Evolutionary conservation across 805 yeast species (phyloP).

Genomic region (Phaffomyces antillensis): DNA sequence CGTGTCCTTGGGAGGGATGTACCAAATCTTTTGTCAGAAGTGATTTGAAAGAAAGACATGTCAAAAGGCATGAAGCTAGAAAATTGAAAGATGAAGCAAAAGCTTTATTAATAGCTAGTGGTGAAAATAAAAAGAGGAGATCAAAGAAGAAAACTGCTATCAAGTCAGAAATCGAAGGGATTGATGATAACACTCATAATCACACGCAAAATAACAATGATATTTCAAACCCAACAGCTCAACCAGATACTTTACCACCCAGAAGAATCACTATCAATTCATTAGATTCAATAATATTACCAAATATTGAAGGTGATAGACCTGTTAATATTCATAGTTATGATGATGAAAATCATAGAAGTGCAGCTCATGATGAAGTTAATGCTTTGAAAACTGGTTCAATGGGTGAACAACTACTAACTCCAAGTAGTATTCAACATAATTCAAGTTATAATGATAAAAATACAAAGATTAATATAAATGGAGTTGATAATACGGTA

Average conservation of each 20-base stretch:
- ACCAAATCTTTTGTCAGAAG: conserved; percentile 55
- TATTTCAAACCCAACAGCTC: too few relatives aligned
- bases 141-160: conserved; percentile 5
- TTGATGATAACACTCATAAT: too few relatives aligned
- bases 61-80: conserved; percentile 34
- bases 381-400: conserved; percentile 16
- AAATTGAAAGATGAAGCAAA: conserved; percentile 23
- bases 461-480: not conserved
- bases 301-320: conserved; percentile 18
- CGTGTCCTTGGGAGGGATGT: conserved; percentile 44
- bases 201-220: too few relatives aligned
- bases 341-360: conserved; percentile 16
- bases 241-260: not conserved
- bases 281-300: conserved; percentile 22
- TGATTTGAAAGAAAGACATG: conserved; percentile 45
- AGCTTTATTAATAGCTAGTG: conserved; percentile 9
- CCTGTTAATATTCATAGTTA: conserved; percentile 19
- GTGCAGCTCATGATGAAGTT: conserved; percentile 25
- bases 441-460: too few relatives aligned
- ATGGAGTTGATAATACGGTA: conserved; percentile 7
- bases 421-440: not conserved
- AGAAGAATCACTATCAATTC: conserved; percentile 19
- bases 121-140: conserved; percentile 9
- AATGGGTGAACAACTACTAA: conserved; percentile 3
- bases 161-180: not conserved